phyloP scores from a whole-genome alignment of 805 yeast species.

The Teunomyces funiuensis region DNA sequence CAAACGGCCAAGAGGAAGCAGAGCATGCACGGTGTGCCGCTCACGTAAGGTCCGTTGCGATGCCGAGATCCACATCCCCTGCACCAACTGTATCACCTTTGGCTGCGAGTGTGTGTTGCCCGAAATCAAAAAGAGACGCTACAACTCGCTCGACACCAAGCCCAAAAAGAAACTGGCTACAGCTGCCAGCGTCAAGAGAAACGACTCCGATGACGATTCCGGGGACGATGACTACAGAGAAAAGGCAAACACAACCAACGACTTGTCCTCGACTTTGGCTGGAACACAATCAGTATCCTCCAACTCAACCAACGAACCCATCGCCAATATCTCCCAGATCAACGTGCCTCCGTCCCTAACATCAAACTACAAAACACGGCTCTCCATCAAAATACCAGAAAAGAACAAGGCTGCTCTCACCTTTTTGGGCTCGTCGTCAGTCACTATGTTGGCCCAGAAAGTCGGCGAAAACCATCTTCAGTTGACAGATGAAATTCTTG shows the following conservation, averaged over 20 bases:
- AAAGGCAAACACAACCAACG: background rate
- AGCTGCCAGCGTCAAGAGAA: slow-evolving; percentile 1
- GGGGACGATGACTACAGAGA: slow-evolving; percentile 3
- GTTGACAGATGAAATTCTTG: slow-evolving; percentile 42
- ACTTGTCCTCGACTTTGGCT: too few species aligned
- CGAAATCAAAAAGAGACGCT: slow-evolving; percentile 49
- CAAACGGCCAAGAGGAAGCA: slow-evolving; percentile 59
- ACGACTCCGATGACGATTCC: slow-evolving; percentile 1
- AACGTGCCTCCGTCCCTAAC: slow-evolving; percentile 45
- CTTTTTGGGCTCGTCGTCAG: slow-evolving; percentile 55
- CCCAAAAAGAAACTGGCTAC: slow-evolving; percentile 13
- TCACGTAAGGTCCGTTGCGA: slow-evolving; percentile 80
- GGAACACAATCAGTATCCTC: background rate
- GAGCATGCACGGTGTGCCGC: slow-evolving; percentile 79
- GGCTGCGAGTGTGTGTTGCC: slow-evolving; percentile 73
- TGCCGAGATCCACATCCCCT: slow-evolving; percentile 53
- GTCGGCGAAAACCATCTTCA: slow-evolving; percentile 49
- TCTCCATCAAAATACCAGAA: slow-evolving; percentile 22
- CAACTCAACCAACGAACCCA: slow-evolving; percentile 29
- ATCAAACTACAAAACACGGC: slow-evolving; percentile 39
- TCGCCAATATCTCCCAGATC: slow-evolving; percentile 41
- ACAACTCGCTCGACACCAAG: slow-evolving; percentile 17
- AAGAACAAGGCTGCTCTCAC: slow-evolving; percentile 41
- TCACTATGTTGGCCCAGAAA: slow-evolving; percentile 47
- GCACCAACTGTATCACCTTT: slow-evolving; percentile 68